Evolutionary conservation across 2,329 filamentous ascomycete species (phyloP), one percentile per base, ranked within the genome.

Genomic region (Fonsecaea erecta): DNA sequence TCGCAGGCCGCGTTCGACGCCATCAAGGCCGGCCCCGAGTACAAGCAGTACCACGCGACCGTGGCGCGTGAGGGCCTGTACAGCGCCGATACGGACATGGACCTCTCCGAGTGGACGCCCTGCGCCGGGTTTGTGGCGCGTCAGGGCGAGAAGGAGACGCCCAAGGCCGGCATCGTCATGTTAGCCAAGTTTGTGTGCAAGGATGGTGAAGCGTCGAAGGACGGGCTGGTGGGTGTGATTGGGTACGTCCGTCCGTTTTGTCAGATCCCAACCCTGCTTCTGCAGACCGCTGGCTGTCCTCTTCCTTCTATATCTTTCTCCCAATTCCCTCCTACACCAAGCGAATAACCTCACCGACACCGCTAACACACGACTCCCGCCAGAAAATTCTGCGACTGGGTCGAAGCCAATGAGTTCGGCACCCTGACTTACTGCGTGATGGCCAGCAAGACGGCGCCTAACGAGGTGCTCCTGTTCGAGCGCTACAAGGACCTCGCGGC

Each of bases 181-280:
- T 55, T 70, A n/a, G 69, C 69, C 2, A 67, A 65, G 52, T 71
- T 71, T 51, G 64, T 66, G 32, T 64, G 60, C 26, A 71, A 70
- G 54, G 69, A 70, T 16, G 62, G 62, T 2, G 40, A 63, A 21
- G 63, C 16, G n/a, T 59, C 55, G 16, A 64, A 62, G 54, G 66
- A 66, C n/a, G 64, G 64, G 37, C 54, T 70, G 32, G 64, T 71
- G 16, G 53, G 60, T 14, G 69, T 69, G 12, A 30, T 71, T 11
- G 63, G 65, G 69, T 71, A 59, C 57, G 68, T 56, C 12, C n/a
- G n/a, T n/a, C n/a, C n/a, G n/a, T n/a, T n/a, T n/a, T n/a, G 24
- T 8, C 16, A 40, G n/a, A 2, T 11, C 12, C 16, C 37, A 14
- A 18, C 16, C 37, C 30, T 16, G 21, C n/a, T 40, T n/a, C 11